A percentile compares a stretch with the other conserved stretches of the same genome.
Evolutionary conservation across 305 asterid species (phyloP).

Genomic region (Plantago rigida): DNA sequence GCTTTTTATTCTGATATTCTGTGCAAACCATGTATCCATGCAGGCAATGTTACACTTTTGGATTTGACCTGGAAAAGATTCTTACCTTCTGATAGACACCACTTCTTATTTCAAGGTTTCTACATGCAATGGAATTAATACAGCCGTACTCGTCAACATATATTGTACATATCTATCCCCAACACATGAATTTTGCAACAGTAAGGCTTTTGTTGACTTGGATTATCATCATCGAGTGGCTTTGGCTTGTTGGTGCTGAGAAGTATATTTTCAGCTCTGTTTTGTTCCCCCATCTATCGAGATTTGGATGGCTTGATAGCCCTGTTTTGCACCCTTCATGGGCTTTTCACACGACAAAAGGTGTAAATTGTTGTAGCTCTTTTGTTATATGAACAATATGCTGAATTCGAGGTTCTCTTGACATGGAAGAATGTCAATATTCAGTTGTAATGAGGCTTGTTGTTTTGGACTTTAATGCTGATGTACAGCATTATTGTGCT

Average conservation of each 20-base stretch:
- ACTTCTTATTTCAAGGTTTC: constrained; percentile 1
- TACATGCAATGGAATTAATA: constrained; percentile 14
- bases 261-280: constrained; percentile 22
- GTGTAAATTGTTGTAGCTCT: too few species aligned
- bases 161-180: constrained; percentile 20
- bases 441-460: too few species aligned
- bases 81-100: constrained; percentile 1
- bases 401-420: too few species aligned
- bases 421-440: too few species aligned
- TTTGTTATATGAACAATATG: too few species aligned
- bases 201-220: constrained; percentile 3
- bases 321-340: constrained; percentile 2
- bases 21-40: constrained; percentile 19
- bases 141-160: neutral
- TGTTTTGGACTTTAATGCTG: too few species aligned
- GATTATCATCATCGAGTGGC: constrained; percentile 16
- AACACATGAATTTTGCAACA: constrained; percentile 17
- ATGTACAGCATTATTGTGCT: too few species aligned
- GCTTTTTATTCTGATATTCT: constrained; percentile 15
- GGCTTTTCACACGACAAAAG: too few species aligned
- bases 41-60: constrained; percentile 79
- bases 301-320: constrained; percentile 20
- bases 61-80: constrained; percentile 41
- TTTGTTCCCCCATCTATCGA: constrained; percentile 11
- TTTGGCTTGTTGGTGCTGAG: constrained; percentile 12